Conservation (phyloP, 2,329 filamentous ascomycete species). For the Ophioceras dolichostomum region DNA sequence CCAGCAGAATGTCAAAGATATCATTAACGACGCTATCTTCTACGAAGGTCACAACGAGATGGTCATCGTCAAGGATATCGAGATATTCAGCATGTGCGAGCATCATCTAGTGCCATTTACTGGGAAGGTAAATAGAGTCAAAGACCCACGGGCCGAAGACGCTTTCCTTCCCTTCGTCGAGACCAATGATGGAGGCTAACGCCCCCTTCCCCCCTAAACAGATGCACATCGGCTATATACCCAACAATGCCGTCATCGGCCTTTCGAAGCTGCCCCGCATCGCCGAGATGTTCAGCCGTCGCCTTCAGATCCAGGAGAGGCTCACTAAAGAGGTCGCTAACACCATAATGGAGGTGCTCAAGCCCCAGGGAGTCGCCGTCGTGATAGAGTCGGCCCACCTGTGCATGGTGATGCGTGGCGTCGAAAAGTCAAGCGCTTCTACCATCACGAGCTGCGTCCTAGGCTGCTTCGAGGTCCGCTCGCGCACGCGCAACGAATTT, state of each 20-base stretch:
- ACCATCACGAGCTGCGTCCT: constrained; percentile 96
- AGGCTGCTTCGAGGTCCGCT: constrained; percentile 85
- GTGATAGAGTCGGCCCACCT: constrained; percentile 96
- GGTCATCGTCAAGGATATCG: constrained; percentile 96
- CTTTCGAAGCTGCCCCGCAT: constrained; percentile 93
- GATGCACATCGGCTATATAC: constrained; percentile 99
- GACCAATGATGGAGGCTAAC: neutral
- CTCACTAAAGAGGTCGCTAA: constrained; percentile 93
- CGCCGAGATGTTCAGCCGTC: constrained; percentile 89
- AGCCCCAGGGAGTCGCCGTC: constrained; percentile 89
- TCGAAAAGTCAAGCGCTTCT: constrained; percentile 75
- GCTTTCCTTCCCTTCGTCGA: neutral
- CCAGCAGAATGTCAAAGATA: constrained; percentile 82
- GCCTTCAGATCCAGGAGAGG: constrained; percentile 91
- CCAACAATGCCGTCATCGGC: constrained; percentile 79
- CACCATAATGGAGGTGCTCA: constrained; percentile 82
- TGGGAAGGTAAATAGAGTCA: constrained; percentile 56
- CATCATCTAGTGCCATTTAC: constrained; percentile 95
- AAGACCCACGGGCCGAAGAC: neutral
- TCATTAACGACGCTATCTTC: constrained; percentile 90
- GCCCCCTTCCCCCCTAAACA: constrained; percentile 19
- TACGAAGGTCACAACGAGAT: constrained; percentile 95
- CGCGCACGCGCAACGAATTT: constrained; percentile 94
- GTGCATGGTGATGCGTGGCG: constrained; percentile 99
- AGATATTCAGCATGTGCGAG: constrained; percentile 89